These are phyloP conservation scores for Solanum chmielewskii DNA, from an alignment of 257 asterid species.

Conservation along the genomic window DNA sequence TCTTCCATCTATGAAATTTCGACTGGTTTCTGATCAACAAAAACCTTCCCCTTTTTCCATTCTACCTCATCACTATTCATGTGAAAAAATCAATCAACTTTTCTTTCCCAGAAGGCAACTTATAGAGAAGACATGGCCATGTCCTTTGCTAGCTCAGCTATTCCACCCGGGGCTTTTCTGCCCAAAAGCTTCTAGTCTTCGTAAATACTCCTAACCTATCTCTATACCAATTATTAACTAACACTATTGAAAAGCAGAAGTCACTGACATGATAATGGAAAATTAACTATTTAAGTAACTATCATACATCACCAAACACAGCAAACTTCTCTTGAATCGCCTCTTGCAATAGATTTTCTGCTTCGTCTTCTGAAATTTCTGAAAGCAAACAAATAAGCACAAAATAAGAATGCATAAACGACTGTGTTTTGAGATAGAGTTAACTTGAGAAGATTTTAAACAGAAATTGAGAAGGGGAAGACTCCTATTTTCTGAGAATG, in stretches of 20 bases:
- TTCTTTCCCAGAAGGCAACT: not conserved
- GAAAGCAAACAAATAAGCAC: conserved; percentile 9
- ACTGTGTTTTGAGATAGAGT: not conserved
- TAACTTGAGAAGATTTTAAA: not conserved
- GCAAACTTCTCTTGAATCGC: conserved; percentile 97
- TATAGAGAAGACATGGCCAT: not conserved
- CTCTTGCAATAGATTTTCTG: conserved; percentile 90
- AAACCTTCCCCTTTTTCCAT: not conserved
- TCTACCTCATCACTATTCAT: not conserved
- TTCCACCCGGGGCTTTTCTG: not conserved
- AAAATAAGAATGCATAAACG: not conserved
- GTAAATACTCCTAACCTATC: not conserved
- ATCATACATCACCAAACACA: conserved; percentile 84
- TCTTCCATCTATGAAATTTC: not conserved
- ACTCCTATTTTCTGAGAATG: not conserved
- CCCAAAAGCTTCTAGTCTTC: not conserved
- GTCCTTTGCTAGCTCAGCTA: not conserved
- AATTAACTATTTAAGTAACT: not conserved
- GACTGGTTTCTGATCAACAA: not conserved
- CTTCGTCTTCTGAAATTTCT: conserved; percentile 98
- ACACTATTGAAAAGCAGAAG: not conserved
- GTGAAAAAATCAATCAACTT: not conserved
- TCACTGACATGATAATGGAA: not conserved
- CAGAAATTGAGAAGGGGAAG: not conserved
- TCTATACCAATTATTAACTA: not conserved